These are phyloP conservation scores for Trichoderma breve DNA, from an alignment of 2,329 filamentous ascomycete species.

Conservation along the genomic window DNA sequence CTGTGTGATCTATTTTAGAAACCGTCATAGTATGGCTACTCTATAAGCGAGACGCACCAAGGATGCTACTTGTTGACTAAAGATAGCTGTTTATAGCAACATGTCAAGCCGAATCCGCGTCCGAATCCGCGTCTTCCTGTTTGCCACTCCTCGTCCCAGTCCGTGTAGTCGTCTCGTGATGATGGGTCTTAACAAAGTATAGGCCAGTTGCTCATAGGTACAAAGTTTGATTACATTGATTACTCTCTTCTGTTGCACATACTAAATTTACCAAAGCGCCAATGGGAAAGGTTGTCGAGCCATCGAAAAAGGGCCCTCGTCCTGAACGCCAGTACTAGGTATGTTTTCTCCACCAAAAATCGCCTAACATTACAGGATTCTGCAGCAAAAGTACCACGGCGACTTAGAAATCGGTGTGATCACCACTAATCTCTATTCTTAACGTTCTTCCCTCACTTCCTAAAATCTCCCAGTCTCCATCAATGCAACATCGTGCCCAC, in stretches of 20 bases:
- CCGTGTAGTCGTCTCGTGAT: background rate
- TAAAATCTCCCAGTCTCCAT: background rate
- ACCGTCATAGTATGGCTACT: background rate
- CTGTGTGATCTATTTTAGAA: background rate
- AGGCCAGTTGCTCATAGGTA: rapidly evolving
- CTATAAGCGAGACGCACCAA: background rate
- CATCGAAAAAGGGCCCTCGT: background rate
- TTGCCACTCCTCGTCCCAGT: background rate
- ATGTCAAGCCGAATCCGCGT: too few species aligned
- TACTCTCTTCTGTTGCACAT: background rate
- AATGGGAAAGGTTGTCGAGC: background rate
- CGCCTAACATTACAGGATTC: background rate
- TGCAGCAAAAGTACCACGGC: background rate
- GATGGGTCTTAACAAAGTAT: background rate
- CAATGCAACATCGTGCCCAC: background rate
- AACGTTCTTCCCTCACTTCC: background rate
- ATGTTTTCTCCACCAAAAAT: background rate
- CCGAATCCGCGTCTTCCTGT: background rate
- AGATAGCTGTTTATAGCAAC: background rate
- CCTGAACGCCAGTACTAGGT: background rate
- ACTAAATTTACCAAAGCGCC: background rate
- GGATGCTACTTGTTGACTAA: background rate
- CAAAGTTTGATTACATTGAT: background rate
- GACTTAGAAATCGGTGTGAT: background rate
- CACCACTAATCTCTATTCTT: background rate